Conservation (phyloP, 2,329 filamentous ascomycete genomes). For the Ophiostoma sp. region DNA sequence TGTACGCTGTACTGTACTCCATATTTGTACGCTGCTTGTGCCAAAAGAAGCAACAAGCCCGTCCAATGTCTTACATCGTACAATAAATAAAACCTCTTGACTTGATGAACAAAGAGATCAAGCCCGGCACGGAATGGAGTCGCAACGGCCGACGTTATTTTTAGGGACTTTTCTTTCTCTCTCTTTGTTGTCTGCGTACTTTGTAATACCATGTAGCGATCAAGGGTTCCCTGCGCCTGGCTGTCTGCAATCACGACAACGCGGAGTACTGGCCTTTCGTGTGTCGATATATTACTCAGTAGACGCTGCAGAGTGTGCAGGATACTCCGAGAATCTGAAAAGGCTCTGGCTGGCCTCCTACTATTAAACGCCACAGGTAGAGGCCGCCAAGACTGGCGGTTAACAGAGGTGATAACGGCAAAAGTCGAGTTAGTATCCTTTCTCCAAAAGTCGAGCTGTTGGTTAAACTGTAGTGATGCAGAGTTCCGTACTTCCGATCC, state of each 20-base stretch:
- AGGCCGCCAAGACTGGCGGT: background rate
- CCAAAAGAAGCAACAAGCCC: constrained; percentile 14
- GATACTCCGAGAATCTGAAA: background rate
- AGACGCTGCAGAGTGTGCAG: background rate
- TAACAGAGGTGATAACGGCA: background rate
- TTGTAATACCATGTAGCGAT: no score
- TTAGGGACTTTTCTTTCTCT: background rate
- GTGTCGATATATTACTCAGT: background rate
- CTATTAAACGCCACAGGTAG: background rate
- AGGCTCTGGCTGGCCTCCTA: background rate
- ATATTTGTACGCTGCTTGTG: background rate
- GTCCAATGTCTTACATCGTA: background rate
- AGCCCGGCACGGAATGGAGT: background rate
- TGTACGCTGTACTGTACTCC: background rate
- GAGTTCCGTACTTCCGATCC: background rate
- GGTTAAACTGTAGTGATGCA: background rate
- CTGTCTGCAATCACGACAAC: background rate
- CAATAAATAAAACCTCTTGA: no score
- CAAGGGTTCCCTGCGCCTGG: background rate
- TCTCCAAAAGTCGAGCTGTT: background rate
- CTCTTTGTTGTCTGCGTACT: background rate
- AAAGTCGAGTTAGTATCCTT: no score
- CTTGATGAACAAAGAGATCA: no score
- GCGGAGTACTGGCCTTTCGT: background rate
- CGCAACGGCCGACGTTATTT: background rate